Evolutionary conservation across 495 filamentous ascomycete species (phyloP).

Genomic region (Podospora appendiculata): DNA sequence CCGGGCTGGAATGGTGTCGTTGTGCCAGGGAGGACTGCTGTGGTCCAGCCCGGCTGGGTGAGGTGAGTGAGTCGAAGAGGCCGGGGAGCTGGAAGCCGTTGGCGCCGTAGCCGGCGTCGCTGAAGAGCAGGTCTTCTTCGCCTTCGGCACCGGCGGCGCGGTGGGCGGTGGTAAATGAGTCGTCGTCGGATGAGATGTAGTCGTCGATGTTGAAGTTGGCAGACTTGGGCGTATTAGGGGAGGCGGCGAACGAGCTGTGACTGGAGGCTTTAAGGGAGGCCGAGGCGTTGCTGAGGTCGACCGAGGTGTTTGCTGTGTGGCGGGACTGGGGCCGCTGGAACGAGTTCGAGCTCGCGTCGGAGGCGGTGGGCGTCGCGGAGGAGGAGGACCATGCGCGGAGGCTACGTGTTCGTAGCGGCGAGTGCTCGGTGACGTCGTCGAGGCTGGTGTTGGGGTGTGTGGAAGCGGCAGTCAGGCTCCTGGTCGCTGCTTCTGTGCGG

Average conservation of each 20-base stretch:
- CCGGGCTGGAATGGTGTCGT: not conserved
- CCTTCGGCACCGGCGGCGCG: constrained; percentile 25
- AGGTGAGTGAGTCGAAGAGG: constrained; percentile 14
- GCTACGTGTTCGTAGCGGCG: constrained; percentile 24
- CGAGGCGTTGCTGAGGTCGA: constrained; percentile 25
- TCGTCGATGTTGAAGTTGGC: constrained; percentile 30
- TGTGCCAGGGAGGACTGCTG: not conserved
- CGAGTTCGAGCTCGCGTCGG: constrained; percentile 30
- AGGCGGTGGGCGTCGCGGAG: constrained; percentile 29
- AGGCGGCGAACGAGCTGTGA: constrained; percentile 6
- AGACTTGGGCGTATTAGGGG: not conserved
- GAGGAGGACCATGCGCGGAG: constrained; percentile 32
- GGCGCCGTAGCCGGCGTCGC: constrained; percentile 26
- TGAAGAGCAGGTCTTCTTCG: constrained; percentile 38
- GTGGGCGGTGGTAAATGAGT: constrained; percentile 20
- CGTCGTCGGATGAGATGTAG: constrained; percentile 29
- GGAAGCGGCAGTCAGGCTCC: not conserved
- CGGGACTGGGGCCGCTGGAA: constrained; percentile 30
- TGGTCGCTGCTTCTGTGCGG: not conserved
- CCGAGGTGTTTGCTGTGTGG: constrained; percentile 35
- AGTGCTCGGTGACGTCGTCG: constrained; percentile 12
- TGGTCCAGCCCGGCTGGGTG: not conserved
- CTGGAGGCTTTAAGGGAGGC: constrained; percentile 10
- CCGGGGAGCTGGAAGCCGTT: constrained; percentile 30
- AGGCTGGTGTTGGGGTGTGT: not conserved